Evolutionary conservation across 345 rosid genomes (phyloP), one percentile per base, ranked within the genome.

Genomic region (Turritis glabra): DNA sequence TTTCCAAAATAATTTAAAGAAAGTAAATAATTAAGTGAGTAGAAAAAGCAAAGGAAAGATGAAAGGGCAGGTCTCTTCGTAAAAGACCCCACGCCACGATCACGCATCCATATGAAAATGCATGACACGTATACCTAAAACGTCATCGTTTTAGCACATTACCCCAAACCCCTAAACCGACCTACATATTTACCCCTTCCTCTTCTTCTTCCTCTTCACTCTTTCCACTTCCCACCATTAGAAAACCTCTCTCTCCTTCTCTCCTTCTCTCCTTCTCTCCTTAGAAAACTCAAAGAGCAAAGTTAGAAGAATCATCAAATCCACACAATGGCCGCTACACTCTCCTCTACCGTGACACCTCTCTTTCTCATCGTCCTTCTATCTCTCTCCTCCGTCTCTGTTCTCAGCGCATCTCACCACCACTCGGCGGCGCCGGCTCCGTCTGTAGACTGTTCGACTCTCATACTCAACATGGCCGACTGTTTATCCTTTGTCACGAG

Each of bases 391-490:
- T 7, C 61, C 8, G 18, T 33, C 29, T 53, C 75, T n/a, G 71
- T 65, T 40, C 18, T 8, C 55, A 61, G 68, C 62, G 77, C 76
- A 22, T 56, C 80, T 71, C 80, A 71, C 40, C 77, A 48, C 48
- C 80, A 71, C 48, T 2, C 47, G 15, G 68, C 77, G 56, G 80
- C 78, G 0, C 81, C 79, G 0, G 67, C 78, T 13, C 80, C 84
- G 0, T 26, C 75, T 2, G 27, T 14, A 3, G 80, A 74, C 29
- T 90, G 96, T 59, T 44, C 78, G 4, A 29, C 68, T 0, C 40
- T 86, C n/a, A 77, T 83, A 10, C 76, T 65, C 0, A 66, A 80
- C 60, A 82, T 90, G 89, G 56, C 64, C 0, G 84, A 81, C 22
- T 88, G 96, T 67, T 3, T 88, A 37, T 30, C 81, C 0, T 86